Evolutionary conservation across 108 stramenopile species (phyloP).

Genomic region (Chaetoceros tenuissimus): DNA sequence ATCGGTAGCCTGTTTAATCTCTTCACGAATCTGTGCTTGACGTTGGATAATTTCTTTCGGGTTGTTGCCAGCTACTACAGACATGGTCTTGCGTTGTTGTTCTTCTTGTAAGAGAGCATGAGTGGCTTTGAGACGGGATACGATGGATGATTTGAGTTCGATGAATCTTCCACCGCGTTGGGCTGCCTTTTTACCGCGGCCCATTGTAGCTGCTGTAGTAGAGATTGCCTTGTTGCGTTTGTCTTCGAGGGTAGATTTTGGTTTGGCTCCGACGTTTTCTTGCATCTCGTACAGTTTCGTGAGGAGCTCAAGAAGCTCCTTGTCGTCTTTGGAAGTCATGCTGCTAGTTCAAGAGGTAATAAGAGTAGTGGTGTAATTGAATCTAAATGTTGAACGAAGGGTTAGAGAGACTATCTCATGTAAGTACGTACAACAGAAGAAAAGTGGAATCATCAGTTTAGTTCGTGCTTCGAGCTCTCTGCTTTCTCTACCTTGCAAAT

Average conservation of each 20-base stretch:
- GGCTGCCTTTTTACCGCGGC: slow-evolving; percentile 49
- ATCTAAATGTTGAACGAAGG: too few species aligned
- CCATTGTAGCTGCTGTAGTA: slow-evolving; percentile 57
- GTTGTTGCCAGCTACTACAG: slow-evolving; percentile 30
- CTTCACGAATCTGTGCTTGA: slow-evolving; percentile 72
- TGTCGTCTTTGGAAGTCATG: slow-evolving; percentile 36
- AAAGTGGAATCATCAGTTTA: too few species aligned
- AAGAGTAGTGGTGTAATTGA: too few species aligned
- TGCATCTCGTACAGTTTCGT: slow-evolving; percentile 81
- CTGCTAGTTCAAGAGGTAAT: too few species aligned
- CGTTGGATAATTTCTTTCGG: slow-evolving; percentile 74
- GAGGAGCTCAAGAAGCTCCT: slow-evolving; percentile 69
- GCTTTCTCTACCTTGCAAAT: too few species aligned
- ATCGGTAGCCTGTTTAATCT: slow-evolving; percentile 60
- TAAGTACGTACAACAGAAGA: too few species aligned
- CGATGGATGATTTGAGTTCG: slow-evolving; percentile 65
- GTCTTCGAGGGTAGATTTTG: slow-evolving; percentile 59
- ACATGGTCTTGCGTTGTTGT: slow-evolving; percentile 38
- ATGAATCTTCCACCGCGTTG: slow-evolving; percentile 73
- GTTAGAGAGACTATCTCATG: too few species aligned
- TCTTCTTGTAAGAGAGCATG: slow-evolving; percentile 45
- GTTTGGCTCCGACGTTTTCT: slow-evolving; percentile 81
- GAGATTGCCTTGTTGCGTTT: slow-evolving; percentile 60
- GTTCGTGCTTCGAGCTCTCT: too few species aligned
- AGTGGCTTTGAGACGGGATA: slow-evolving; percentile 52